Base-by-base conservation (phyloP, 371 early-diverging fungal genomes). In the Rhizopus delemar region DNA sequence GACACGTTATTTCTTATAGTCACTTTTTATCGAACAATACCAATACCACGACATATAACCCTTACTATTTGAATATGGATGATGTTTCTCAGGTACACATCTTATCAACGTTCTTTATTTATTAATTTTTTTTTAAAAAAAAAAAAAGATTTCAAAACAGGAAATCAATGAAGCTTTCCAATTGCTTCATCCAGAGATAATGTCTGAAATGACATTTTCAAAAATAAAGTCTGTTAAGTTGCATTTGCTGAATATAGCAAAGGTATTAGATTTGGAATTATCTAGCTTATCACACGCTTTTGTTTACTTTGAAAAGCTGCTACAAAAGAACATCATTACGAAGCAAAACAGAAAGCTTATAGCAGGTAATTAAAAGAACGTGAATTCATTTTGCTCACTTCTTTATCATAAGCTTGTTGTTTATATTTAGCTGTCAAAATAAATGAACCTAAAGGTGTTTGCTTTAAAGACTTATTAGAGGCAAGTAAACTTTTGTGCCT, bases 301-400 rank as follows among this genome's bases (percentile, higher is more conserved):
- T 78, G 95, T 89, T 3, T 97, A 93, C 68, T 91, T 96, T 74
- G 97, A 97, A 68, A 97, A 95, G 66, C 84, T 97, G 11, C 80
- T 93, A 15, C 62, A 90, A 34, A 87, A 87, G 67, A 78, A 75
- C 54, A 29, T 45, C 31, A 46, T 56, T n/a, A 60, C 49, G 31
- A 35, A 53, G 46, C 35, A 36, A 51, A 39, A 57, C 29, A 33
- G 51, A 28, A 53, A 50, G 46, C 53, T 54, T 2, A 2, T 59
- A 12, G 59, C 52, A 35, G 59, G 59, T 59, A 49, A 31, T 29
- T 13, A 3, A 9, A 3, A 7, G n/a, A 22, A 22, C 22, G 22
- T 22, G 22, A 22, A 22, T 22, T 22, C 22, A 22, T n/a, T 34
- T 35, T n/a, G 34, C 31, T 5, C 22, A 46, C 15, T 68, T 79